Percentiles rank a stretch among this genome's conserved stretches.
phyloP scores from a whole-genome alignment of 1,139 yeast genomes.

The Geotrichum cucujoidarum region DNA sequence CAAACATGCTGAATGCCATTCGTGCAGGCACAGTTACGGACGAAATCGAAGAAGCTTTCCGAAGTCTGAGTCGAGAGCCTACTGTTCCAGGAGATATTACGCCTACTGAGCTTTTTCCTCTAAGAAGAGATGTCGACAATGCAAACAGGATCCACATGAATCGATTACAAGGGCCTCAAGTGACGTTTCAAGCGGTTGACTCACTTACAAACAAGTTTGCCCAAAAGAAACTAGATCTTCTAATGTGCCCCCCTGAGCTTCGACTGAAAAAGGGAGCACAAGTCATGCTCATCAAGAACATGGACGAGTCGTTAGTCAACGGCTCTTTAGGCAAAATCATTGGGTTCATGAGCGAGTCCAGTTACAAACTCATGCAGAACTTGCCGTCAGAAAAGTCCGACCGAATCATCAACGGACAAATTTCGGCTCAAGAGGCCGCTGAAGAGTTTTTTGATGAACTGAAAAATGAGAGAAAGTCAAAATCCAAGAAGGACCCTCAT shows the following conservation, averaged over 20 bases:
- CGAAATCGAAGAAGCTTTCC: conserved; percentile 53
- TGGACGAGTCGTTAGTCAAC: conserved; percentile 81
- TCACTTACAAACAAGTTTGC: conserved; percentile 47
- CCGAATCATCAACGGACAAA: conserved; percentile 11
- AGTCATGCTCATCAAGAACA: conserved; percentile 92
- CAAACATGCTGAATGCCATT: conserved; percentile 82
- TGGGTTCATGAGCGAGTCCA: conserved; percentile 62
- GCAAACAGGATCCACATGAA: conserved; percentile 61
- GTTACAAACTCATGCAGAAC: conserved; percentile 33
- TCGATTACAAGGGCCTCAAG: conserved; percentile 46
- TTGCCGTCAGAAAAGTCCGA: conserved; percentile 19
- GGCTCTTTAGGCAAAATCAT: conserved; percentile 87
- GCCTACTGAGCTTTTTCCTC: conserved; percentile 84
- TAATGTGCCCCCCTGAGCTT: conserved; percentile 54
- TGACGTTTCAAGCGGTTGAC: conserved; percentile 55
- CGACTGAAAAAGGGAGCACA: conserved; percentile 78
- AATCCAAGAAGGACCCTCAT: background rate
- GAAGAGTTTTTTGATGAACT: conserved; percentile 14
- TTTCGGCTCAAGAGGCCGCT: conserved; percentile 19
- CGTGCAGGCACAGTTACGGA: conserved; percentile 64
- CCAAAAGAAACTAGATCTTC: conserved; percentile 44
- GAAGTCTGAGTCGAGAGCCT: conserved; percentile 52
- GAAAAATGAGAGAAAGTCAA: conserved; percentile 1
- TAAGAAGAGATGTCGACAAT: conserved; percentile 74
- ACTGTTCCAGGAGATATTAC: conserved; percentile 61